These are phyloP conservation scores for Neurospora hispaniola DNA, from an alignment of 495 filamentous ascomycete species.

Conservation along the genomic window DNA sequence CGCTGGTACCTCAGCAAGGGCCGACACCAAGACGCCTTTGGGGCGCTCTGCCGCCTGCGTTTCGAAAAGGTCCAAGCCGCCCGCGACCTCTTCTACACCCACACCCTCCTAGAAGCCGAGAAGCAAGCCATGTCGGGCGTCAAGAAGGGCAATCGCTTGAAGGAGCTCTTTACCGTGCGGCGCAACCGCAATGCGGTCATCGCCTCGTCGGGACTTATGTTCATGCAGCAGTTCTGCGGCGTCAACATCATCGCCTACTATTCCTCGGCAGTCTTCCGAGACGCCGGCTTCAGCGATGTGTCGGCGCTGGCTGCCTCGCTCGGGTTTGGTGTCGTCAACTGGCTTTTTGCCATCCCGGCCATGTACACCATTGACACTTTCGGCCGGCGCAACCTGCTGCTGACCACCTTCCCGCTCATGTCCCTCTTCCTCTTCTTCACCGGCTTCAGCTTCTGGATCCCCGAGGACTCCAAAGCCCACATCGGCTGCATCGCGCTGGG, in stretches of 20 bases:
- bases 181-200: slow-evolving; percentile 68
- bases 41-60: slow-evolving; percentile 55
- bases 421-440: slow-evolving; percentile 62
- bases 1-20: slow-evolving; percentile 72
- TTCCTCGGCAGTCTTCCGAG: slow-evolving; percentile 50
- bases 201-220: slow-evolving; percentile 71
- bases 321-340: slow-evolving; percentile 72
- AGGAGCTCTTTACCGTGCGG: slow-evolving; percentile 62
- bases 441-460: slow-evolving; percentile 72
- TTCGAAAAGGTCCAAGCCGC: slow-evolving; percentile 66
- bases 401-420: slow-evolving; percentile 74
- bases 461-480: slow-evolving; percentile 27
- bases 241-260: slow-evolving; percentile 65
- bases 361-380: slow-evolving; percentile 77
- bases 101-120: slow-evolving; percentile 60
- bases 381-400: slow-evolving; percentile 67
- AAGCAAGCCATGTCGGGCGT: slow-evolving; percentile 41
- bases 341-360: slow-evolving; percentile 66
- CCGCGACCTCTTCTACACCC: slow-evolving; percentile 73
- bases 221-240: slow-evolving; percentile 71
- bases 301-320: slow-evolving; percentile 56
- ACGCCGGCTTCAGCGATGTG: slow-evolving; percentile 45
- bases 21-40: slow-evolving; percentile 53
- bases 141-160: slow-evolving; percentile 46
- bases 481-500: slow-evolving; percentile 54